Evolutionary conservation across 2,329 filamentous ascomycete species (phyloP).

Genomic region (Eutypa lata): DNA sequence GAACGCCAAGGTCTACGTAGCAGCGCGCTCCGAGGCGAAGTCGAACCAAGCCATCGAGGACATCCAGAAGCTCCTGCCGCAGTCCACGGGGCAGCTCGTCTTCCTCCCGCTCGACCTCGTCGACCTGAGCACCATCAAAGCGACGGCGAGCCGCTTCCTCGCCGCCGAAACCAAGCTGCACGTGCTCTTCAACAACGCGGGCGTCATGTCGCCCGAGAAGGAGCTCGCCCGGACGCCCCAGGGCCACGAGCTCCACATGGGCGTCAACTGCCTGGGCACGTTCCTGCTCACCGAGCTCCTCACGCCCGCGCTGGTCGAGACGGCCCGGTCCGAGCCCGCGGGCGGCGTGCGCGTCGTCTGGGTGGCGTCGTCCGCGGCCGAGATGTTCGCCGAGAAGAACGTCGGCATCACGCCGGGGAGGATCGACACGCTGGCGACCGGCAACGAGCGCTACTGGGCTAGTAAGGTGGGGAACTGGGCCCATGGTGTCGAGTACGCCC

Average conservation of each 20-base stretch:
- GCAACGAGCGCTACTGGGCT: slow-evolving; percentile 6
- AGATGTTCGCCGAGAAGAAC: slow-evolving; percentile 13
- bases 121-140: slow-evolving; percentile 1
- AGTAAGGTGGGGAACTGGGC: slow-evolving; percentile 15
- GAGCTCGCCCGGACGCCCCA: background rate
- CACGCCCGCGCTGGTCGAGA: slow-evolving; percentile 15
- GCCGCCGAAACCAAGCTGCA: slow-evolving; percentile 2
- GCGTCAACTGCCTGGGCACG: slow-evolving; percentile 1
- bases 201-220: too few relatives aligned
- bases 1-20: slow-evolving; percentile 4
- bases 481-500: slow-evolving; percentile 12
- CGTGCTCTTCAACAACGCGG: slow-evolving; percentile 7
- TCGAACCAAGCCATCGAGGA: background rate
- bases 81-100: background rate
- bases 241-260: background rate
- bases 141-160: background rate
- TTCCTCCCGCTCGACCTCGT: slow-evolving; percentile 1
- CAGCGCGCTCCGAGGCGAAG: background rate
- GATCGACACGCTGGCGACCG: slow-evolving; percentile 10
- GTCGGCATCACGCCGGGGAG: slow-evolving; percentile 15
- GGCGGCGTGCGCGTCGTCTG: slow-evolving; percentile 21
- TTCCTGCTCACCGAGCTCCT: background rate
- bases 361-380: slow-evolving; percentile 27
- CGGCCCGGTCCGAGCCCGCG: slow-evolving; percentile 28
- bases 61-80: background rate